Conservation (phyloP, 2,329 filamentous ascomycete species). For the Colletotrichum costaricense region DNA sequence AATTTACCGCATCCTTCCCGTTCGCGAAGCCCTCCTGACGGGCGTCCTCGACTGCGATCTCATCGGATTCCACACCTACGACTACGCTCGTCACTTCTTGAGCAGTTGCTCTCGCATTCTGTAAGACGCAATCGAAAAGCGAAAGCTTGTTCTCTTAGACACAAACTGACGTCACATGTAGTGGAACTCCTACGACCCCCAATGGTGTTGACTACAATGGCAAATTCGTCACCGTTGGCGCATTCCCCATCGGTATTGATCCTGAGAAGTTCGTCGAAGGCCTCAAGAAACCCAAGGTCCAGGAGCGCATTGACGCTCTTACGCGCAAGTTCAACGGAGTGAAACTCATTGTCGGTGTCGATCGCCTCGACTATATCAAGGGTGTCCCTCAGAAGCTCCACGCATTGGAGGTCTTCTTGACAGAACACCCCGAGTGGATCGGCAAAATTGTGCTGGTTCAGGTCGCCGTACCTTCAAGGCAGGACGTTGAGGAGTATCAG, state of each 20-base stretch:
- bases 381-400: constrained; percentile 98
- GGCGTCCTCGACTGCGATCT: constrained; percentile 94
- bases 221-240: constrained; percentile 89
- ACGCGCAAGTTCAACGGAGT: constrained; percentile 94
- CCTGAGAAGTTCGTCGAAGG: constrained; percentile 96
- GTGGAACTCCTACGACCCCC: constrained; percentile 81
- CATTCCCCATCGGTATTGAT: constrained; percentile 98
- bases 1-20: constrained; percentile 95
- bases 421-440: constrained; percentile 97
- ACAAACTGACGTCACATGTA: constrained; percentile 38
- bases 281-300: constrained; percentile 84
- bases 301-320: constrained; percentile 86
- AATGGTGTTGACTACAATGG: constrained; percentile 93
- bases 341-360: constrained; percentile 96
- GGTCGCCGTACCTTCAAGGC: constrained; percentile 92
- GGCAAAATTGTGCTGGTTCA: constrained; percentile 97
- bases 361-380: constrained; percentile 98
- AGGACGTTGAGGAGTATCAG: constrained; percentile 98
- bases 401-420: constrained; percentile 94
- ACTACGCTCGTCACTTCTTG: constrained; percentile 97
- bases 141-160: background rate
- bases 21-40: constrained; percentile 87
- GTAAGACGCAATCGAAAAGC: constrained; percentile 53
- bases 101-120: constrained; percentile 96
- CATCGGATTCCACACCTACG: constrained; percentile 98